phyloP scores from a whole-genome alignment of 208 protist genomes.

The Trichomonas tenax region DNA sequence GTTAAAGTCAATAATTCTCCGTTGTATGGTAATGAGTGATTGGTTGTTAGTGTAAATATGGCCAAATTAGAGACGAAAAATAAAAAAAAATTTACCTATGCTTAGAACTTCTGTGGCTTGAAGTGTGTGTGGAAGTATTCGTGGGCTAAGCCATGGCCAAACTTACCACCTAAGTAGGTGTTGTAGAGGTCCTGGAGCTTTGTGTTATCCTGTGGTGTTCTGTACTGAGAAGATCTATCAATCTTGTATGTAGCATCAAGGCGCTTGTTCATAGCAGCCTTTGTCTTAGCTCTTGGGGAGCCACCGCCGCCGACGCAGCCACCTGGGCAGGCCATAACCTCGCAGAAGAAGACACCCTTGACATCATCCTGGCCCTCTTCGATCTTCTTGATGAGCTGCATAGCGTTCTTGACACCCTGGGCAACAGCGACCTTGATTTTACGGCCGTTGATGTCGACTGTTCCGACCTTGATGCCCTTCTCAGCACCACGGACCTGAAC shows the following conservation, averaged over 20 bases:
- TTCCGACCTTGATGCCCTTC: background rate
- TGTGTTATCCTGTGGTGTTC: too few species aligned
- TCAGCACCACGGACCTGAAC: background rate
- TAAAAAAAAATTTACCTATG: too few species aligned
- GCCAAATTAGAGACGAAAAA: too few species aligned
- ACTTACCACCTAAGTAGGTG: background rate
- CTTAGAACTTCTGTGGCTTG: background rate
- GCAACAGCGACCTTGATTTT: background rate
- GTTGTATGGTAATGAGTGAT: too few species aligned
- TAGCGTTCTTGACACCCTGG: background rate
- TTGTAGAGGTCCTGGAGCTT: too few species aligned
- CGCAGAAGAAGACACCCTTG: background rate
- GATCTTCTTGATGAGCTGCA: background rate
- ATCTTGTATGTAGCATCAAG: too few species aligned
- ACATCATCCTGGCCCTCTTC: background rate
- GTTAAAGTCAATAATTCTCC: too few species aligned
- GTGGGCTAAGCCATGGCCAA: background rate
- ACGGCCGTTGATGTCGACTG: background rate
- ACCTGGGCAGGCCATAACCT: too few species aligned
- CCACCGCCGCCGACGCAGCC: background rate
- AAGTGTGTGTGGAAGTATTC: background rate
- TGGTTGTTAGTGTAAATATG: too few species aligned
- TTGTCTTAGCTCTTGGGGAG: too few species aligned
- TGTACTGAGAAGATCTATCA: too few species aligned
- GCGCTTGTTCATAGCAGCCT: too few species aligned